phyloP scores from a whole-genome alignment of 2,329 filamentous ascomycete species.

The Trichoderma koningii region DNA sequence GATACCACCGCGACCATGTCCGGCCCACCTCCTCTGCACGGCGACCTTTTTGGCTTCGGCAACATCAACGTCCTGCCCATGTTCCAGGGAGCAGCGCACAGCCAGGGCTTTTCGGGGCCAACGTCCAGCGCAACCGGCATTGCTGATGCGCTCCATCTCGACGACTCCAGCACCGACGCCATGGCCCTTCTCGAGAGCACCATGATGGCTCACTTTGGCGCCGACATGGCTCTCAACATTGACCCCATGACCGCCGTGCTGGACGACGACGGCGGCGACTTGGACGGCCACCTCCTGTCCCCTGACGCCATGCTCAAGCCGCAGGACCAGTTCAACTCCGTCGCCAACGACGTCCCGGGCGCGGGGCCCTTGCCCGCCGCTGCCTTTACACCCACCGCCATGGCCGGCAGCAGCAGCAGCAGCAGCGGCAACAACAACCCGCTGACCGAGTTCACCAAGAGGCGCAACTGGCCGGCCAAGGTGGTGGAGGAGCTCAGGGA shows the following conservation, averaged over 20 bases:
- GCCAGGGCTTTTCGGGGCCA: conserved; percentile 31
- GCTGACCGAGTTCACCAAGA: conserved; percentile 61
- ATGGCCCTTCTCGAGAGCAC: conserved; percentile 27
- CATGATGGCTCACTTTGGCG: conserved; percentile 20
- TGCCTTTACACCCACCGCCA: conserved; percentile 40
- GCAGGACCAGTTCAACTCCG: conserved; percentile 42
- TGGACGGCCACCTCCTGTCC: conserved; percentile 28
- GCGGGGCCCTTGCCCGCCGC: conserved; percentile 47
- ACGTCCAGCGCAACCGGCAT: conserved; percentile 15
- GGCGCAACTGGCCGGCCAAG: conserved; percentile 79
- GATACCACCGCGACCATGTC: conserved; percentile 38
- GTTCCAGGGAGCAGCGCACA: conserved; percentile 35
- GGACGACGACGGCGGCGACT: conserved; percentile 27
- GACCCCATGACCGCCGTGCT: conserved; percentile 33
- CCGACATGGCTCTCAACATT: conserved; percentile 48
- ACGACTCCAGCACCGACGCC: background rate
- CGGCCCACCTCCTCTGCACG: conserved; percentile 40
- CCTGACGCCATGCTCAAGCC: conserved; percentile 37
- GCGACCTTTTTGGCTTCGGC: conserved; percentile 44
- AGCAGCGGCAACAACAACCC: conserved; percentile 43
- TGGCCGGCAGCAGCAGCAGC: conserved; percentile 41
- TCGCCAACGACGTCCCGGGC: conserved; percentile 44
- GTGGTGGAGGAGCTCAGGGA: conserved; percentile 89
- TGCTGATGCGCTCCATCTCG: conserved; percentile 17
- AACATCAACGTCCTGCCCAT: conserved; percentile 36